Evolutionary conservation across 2,329 filamentous ascomycete species (phyloP).

Genomic region (Pseudonectria foliicola): DNA sequence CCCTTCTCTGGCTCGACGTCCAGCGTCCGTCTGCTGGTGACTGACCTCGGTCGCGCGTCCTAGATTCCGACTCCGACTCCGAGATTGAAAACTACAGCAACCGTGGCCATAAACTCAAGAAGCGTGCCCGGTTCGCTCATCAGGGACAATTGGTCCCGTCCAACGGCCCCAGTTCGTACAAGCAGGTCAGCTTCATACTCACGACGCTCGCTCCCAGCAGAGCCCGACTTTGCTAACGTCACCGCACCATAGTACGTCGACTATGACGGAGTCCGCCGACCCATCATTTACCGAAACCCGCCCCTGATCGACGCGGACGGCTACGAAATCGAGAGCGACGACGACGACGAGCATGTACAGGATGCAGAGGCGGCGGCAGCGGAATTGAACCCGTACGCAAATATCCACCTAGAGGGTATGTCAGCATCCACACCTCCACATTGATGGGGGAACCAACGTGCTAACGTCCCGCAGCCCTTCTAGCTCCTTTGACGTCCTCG

Average conservation of each 20-base stretch:
- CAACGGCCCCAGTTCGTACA: slow-evolving; percentile 61
- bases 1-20: slow-evolving; percentile 2
- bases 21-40: slow-evolving; percentile 3
- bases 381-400: slow-evolving; percentile 67
- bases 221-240: slow-evolving; percentile 17
- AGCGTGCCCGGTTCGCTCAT: slow-evolving; percentile 62
- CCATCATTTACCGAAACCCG: slow-evolving; percentile 69
- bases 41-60: slow-evolving; percentile 14
- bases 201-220: slow-evolving; percentile 4
- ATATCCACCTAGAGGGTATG: slow-evolving; percentile 64
- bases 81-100: slow-evolving; percentile 63
- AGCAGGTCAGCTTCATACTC: slow-evolving; percentile 47
- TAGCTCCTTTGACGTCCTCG: slow-evolving; percentile 67
- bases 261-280: slow-evolving; percentile 64
- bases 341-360: slow-evolving; percentile 57
- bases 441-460: slow-evolving; percentile 4
- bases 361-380: slow-evolving; percentile 56
- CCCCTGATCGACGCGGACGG: slow-evolving; percentile 69
- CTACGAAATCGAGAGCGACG: slow-evolving; percentile 66
- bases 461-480: slow-evolving; percentile 50
- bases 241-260: slow-evolving; percentile 58
- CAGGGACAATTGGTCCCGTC: slow-evolving; percentile 62
- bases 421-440: slow-evolving; percentile 14
- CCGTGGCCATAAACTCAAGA: slow-evolving; percentile 73
- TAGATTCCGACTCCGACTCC: slow-evolving; percentile 74